Base-by-base conservation (phyloP, 2,329 filamentous ascomycete species). In the Ascochyta rabiei region DNA sequence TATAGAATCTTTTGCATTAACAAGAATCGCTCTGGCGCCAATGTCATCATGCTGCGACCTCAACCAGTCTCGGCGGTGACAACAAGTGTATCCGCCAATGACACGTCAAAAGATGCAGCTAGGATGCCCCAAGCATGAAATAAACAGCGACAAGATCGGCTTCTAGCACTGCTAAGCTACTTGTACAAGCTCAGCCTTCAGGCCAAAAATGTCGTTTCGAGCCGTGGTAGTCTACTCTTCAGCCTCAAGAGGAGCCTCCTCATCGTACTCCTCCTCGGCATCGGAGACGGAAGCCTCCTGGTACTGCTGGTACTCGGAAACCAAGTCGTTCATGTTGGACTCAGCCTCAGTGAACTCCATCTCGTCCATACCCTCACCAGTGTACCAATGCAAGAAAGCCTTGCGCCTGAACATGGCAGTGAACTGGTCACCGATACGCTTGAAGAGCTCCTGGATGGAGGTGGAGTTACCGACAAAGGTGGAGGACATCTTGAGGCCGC, bases 371-470 rank as follows among this genome's bases (percentile, higher is more conserved):
- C 95, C 95, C 87, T 99, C 95, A 77, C 93, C 93, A 87, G 95
- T 99, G 84, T 99, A 99, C 95, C 95, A 99, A 86, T 98, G 95
- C 87, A 99, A 91, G 92, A 99, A 99, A 88, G 95, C 95, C 90
- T 98, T 99, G 83, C 95, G 92, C 84, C 95, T 88, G 89, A 99
- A 99, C 95, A 99, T 99, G 78, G 93, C 95, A 82, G 89, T 93
- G 88, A 99, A 99, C 84, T 99, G 95, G 81, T 99, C 95, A 77
- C 95, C 95, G 72, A 99, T 85, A 87, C 95, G 93, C 91, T 99
- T 98, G 90, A 99, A 99, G 73, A 99, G 90, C 85, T 99, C 95
- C 86, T 99, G 95, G 82, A 99, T 99, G 67, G 93, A 96, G 72
- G 95, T 99, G 64, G 93, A 97, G 89, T 99, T 99, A 77, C 95